Percentiles rank a stretch among this genome's conserved stretches.
Evolutionary conservation across 345 rosid species (phyloP).

Genomic region (Dovyalis caffra): DNA sequence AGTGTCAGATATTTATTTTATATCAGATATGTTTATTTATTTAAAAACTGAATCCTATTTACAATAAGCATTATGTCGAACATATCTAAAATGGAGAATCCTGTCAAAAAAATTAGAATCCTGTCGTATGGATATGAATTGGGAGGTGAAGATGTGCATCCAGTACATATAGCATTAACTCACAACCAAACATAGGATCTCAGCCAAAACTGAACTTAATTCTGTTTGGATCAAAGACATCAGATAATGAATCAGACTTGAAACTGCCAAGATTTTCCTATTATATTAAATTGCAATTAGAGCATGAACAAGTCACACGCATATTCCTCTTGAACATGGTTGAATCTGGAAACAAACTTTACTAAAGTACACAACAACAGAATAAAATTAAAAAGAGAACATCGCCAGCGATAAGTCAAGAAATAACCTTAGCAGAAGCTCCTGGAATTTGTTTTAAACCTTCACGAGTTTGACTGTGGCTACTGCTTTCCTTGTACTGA

Average conservation of each 20-base stretch:
- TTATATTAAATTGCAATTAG: background rate
- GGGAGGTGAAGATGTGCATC: background rate
- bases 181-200: background rate
- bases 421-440: conserved; percentile 37
- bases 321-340: background rate
- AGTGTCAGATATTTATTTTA: too few relatives aligned
- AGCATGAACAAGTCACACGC: background rate
- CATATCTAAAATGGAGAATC: too few relatives aligned
- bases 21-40: too few relatives aligned
- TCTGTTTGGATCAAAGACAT: background rate
- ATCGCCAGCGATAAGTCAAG: background rate
- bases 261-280: background rate
- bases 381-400: background rate
- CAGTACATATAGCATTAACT: background rate
- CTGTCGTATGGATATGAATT: background rate
- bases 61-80: too few relatives aligned
- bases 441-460: conserved; percentile 23
- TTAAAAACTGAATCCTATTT: too few relatives aligned
- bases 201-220: too few relatives aligned
- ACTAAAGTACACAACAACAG: background rate
- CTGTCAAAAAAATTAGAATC: background rate
- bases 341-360: background rate
- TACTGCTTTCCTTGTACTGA: conserved; percentile 7
- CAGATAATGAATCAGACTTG: background rate
- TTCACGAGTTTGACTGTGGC: conserved; percentile 18